Percentiles rank a stretch among this genome's conserved stretches.
These are phyloP conservation scores for Aquilaria yunnanensis DNA, from an alignment of 345 rosid species.

Conservation along the genomic window DNA sequence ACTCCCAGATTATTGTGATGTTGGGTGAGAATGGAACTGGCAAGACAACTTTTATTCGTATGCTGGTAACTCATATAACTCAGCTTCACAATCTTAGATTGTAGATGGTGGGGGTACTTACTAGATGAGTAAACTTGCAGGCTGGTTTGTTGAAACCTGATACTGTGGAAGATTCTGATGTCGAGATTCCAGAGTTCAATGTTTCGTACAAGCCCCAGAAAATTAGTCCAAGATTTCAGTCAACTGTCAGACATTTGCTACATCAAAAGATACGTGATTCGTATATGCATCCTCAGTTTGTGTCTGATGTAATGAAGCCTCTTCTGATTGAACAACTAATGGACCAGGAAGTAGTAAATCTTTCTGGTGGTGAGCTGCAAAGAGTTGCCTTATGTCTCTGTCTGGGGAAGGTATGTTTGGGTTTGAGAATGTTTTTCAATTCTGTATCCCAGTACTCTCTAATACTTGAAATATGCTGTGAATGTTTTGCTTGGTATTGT, in stretches of 20 bases:
- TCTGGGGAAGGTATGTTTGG: slow-evolving; percentile 76
- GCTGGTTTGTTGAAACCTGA: slow-evolving; percentile 95
- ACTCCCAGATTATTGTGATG: slow-evolving; percentile 97
- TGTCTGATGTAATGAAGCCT: slow-evolving; percentile 98
- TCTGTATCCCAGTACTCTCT: not conserved
- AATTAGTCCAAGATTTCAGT: slow-evolving; percentile 83
- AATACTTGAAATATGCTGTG: not conserved
- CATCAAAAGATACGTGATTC: slow-evolving; percentile 90
- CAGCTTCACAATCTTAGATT: not conserved
- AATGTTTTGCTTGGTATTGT: not conserved
- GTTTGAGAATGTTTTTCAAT: slow-evolving; percentile 4
- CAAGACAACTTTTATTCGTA: slow-evolving; percentile 93
- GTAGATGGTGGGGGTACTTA: slow-evolving; percentile 5
- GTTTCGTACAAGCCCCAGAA: slow-evolving; percentile 99
- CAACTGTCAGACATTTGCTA: slow-evolving; percentile 75
- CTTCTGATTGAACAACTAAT: slow-evolving; percentile 93
- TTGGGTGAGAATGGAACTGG: slow-evolving; percentile 99
- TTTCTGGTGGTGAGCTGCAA: slow-evolving; percentile 98
- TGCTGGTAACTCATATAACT: slow-evolving; percentile 62
- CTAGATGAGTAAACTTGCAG: slow-evolving; percentile 33
- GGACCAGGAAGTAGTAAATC: slow-evolving; percentile 95
- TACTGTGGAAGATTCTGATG: slow-evolving; percentile 57
- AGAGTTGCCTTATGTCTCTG: slow-evolving; percentile 95
- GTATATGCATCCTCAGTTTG: slow-evolving; percentile 89
- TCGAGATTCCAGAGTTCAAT: slow-evolving; percentile 89